These are phyloP conservation scores for Eucommia ulmoides DNA, from an alignment of 257 asterid genomes.

Conservation along the genomic window DNA sequence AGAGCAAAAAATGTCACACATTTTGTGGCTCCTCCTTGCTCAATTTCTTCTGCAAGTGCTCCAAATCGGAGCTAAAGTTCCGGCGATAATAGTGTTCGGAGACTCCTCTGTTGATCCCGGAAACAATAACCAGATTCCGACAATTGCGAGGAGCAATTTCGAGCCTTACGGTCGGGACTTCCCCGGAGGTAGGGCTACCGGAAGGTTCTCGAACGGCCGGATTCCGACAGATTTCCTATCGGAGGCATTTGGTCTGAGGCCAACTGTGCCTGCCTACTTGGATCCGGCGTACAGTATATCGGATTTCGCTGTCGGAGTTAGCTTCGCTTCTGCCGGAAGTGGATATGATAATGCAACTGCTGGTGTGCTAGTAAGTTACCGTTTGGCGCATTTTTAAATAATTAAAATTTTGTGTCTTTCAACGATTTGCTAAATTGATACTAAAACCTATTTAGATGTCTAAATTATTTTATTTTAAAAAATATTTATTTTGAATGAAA, in stretches of 20 bases:
- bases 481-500: too few relatives aligned
- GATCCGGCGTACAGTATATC: constrained; percentile 64
- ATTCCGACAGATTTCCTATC: constrained; percentile 69
- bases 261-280: constrained; percentile 62
- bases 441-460: too few relatives aligned
- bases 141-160: constrained; percentile 66
- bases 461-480: too few relatives aligned
- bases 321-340: constrained; percentile 1
- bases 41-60: not conserved
- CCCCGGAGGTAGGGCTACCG: constrained; percentile 51
- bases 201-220: constrained; percentile 75
- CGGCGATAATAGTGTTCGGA: constrained; percentile 71
- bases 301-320: constrained; percentile 19
- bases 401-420: too few relatives aligned
- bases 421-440: too few relatives aligned
- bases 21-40: not conserved
- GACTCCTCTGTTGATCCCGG: constrained; percentile 94
- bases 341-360: not conserved
- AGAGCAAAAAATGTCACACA: too few relatives aligned
- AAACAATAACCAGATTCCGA: constrained; percentile 57
- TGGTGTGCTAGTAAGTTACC: not conserved
- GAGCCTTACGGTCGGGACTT: constrained; percentile 78
- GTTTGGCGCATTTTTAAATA: too few relatives aligned
- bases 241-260: constrained; percentile 55
- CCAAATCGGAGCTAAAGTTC: constrained; percentile 24